Conservation (phyloP, 1,139 yeast species). For the Spathaspora sp. region DNA sequence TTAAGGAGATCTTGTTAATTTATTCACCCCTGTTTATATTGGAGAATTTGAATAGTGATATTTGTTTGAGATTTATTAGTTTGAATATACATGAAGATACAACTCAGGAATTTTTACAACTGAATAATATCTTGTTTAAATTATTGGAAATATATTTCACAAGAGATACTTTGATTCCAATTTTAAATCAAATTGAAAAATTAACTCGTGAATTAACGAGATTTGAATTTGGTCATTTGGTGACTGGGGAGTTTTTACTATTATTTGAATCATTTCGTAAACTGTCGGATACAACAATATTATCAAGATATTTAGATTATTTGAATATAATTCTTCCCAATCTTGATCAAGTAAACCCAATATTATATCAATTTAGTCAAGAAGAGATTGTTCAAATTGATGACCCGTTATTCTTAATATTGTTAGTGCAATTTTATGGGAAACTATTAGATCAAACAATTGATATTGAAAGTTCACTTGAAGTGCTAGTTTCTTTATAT, state of each 20-base stretch:
- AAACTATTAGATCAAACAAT: constrained; percentile 16
- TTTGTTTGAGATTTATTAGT: constrained; percentile 22
- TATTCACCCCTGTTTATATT: constrained; percentile 25
- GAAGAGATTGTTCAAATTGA: constrained; percentile 17
- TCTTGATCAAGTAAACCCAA: constrained; percentile 6
- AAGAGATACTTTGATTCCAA: constrained; percentile 11
- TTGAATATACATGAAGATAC: constrained; percentile 18
- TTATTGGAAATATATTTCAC: constrained; percentile 10
- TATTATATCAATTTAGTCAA: constrained; percentile 14
- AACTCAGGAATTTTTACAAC: constrained; percentile 16
- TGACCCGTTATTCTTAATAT: constrained; percentile 28
- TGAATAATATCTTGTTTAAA: constrained; percentile 9
- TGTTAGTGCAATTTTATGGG: constrained; percentile 29
- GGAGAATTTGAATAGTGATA: constrained; percentile 12
- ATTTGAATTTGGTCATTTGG: constrained; percentile 10
- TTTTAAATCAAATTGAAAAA: constrained; percentile 22
- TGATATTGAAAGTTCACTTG: constrained; percentile 15
- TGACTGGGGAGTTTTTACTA: constrained; percentile 2
- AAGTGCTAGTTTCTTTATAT: constrained; percentile 13
- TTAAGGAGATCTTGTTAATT: constrained; percentile 18
- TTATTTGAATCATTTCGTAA: constrained; percentile 9
- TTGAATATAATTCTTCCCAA: constrained; percentile 12
- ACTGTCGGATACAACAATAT: constrained; percentile 15
- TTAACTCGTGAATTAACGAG: constrained; percentile 11
- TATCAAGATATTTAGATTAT: constrained; percentile 27